Evolutionary conservation across 495 filamentous ascomycete species (phyloP).

Genomic region (Penicillium desertorum): DNA sequence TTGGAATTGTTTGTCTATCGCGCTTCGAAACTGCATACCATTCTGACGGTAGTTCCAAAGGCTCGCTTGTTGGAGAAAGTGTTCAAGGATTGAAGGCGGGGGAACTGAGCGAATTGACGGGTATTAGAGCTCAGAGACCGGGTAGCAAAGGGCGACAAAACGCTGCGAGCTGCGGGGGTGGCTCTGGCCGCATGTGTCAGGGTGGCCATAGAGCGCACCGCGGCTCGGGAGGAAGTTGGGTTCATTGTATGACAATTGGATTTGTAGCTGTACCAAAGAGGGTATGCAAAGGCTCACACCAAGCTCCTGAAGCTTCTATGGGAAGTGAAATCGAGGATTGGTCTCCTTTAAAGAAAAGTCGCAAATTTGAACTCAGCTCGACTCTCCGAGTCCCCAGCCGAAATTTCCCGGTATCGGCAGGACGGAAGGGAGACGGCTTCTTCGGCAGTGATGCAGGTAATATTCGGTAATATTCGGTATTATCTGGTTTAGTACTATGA

Average conservation of each 20-base stretch:
- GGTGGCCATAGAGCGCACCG: slow-evolving; percentile 47
- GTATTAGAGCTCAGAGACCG: slow-evolving; percentile 39
- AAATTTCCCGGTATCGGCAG: slow-evolving; percentile 44
- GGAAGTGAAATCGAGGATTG: slow-evolving; percentile 7
- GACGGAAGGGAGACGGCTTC: slow-evolving; percentile 16
- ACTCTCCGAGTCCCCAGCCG: slow-evolving; percentile 33
- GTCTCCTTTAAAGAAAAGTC: slow-evolving; percentile 20
- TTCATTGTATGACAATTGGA: slow-evolving; percentile 25
- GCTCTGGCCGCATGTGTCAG: slow-evolving; percentile 43
- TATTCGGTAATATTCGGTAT: neutral
- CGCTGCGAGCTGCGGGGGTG: slow-evolving; percentile 41
- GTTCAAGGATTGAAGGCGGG: slow-evolving; percentile 45
- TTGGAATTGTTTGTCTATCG: slow-evolving; percentile 1
- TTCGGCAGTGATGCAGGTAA: slow-evolving; percentile 13
- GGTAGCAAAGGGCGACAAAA: slow-evolving; percentile 32
- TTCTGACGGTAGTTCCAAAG: slow-evolving; percentile 46
- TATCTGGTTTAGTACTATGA: slow-evolving; percentile 15
- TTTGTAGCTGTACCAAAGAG: slow-evolving; percentile 12
- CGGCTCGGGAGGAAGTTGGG: slow-evolving; percentile 40
- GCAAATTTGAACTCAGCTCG: slow-evolving; percentile 19
- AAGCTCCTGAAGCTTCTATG: slow-evolving; percentile 7
- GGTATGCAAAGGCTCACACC: slow-evolving; percentile 8
- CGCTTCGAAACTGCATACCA: slow-evolving; percentile 32
- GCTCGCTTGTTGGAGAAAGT: slow-evolving; percentile 37
- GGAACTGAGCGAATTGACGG: slow-evolving; percentile 38